Base-by-base conservation (phyloP, 306 rosid genomes). In the Fragaria ananassa region DNA sequence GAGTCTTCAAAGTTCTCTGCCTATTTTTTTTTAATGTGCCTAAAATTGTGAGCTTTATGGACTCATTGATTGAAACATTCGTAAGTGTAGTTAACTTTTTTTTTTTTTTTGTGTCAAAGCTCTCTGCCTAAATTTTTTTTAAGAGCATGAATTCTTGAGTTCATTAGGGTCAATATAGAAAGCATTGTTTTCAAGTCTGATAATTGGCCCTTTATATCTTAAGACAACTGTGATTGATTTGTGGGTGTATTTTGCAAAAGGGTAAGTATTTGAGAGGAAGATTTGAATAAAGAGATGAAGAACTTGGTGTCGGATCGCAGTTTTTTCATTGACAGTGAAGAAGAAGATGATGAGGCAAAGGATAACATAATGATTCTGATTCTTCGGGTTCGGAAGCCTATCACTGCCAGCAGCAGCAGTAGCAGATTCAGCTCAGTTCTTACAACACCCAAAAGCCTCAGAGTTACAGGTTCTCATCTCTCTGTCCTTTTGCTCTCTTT, bases 281-380 rank as follows among this genome's bases (percentile, higher is more conserved):
- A 21, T 62, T 81, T 79, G 35, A 35, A 27, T n/a, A 70, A 56
- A 79, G 82, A 84, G 78, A 91, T 90, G 97, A 92, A 88, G 31
- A 92, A 89, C 74, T 92, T 92, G 2, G 89, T 80, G 8, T 91
- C 97, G 27, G 97, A 95, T 5, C 89, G 89, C 72, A 88, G 97
- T 81, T 85, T 90, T 45, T 89, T 88, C 84, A 81, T 88, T 65
- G 97, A 92, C 13, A 92, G 96, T 79, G 97, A 91, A 39, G 97
- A 90, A 17, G 98, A 86, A 14, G 97, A 92, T 35, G 88, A 74
- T 35, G 88, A 74, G 57, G 89, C 87, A 50, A 89, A 89, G 82
- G 88, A 81, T 34, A 77, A 75, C 76, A 87, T 42, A 85, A 91
- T 14, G 91, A 87, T 44, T 92, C 97, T 13, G 99, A 95, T 83